Percentiles rank a stretch among this genome's conserved stretches.
Evolutionary conservation across 768 basidiomycete genomes (phyloP).

Genomic region (Tulasnella sp.): DNA sequence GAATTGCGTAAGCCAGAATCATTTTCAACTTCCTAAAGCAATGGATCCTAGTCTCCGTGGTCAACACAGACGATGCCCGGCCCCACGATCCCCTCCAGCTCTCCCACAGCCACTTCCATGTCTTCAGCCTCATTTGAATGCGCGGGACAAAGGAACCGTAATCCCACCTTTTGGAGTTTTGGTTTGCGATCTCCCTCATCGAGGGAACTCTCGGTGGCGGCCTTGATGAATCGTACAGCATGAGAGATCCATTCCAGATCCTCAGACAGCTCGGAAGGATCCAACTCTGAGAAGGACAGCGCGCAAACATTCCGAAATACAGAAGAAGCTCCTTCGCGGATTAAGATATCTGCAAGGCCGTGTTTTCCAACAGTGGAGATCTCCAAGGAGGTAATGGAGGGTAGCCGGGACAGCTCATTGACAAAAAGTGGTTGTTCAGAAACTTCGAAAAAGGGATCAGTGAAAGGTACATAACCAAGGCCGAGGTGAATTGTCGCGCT

Average conservation of each 20-base stretch:
- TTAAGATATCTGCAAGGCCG: background rate
- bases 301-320: background rate
- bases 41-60: background rate
- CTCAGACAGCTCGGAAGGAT: background rate
- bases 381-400: background rate
- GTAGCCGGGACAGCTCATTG: background rate
- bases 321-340: background rate
- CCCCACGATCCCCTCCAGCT: background rate
- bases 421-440: background rate
- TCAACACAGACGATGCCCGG: background rate
- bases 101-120: background rate
- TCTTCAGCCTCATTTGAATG: background rate
- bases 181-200: background rate
- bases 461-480: background rate
- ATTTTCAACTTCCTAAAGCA: no score
- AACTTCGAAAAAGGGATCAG: no score
- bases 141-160: background rate
- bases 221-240: background rate
- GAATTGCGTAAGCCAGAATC: no score
- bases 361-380: background rate
- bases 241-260: background rate
- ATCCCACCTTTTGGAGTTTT: background rate
- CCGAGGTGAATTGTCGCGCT: background rate
- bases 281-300: background rate
- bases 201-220: background rate